A percentile compares a stretch with the other conserved stretches of the same genome.
These are phyloP conservation scores for Beta macrorhiza DNA, from an alignment of 179 eudicot genomes.

Conservation along the genomic window DNA sequence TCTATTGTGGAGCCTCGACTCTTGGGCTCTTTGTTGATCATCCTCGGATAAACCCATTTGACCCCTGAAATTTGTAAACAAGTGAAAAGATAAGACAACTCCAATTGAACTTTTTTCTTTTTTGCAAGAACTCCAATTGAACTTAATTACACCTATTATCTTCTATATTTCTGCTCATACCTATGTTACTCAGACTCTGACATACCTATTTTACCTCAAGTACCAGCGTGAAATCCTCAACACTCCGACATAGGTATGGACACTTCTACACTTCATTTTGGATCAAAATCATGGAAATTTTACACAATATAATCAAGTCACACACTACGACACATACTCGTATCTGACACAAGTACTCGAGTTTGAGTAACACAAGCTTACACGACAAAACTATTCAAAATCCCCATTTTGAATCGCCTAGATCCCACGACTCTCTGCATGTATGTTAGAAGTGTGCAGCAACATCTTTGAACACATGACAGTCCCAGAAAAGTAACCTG, in stretches of 20 bases:
- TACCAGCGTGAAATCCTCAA: no score
- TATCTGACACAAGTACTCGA: no score
- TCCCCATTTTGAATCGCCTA: background rate
- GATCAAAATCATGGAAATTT: no score
- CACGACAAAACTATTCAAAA: background rate
- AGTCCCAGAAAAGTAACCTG: background rate
- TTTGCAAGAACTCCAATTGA: background rate
- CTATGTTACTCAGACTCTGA: no score
- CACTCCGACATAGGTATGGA: no score
- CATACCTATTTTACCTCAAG: no score
- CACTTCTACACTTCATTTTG: no score
- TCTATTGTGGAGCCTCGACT: conserved; percentile 50
- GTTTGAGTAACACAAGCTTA: background rate
- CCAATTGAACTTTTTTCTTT: no score
- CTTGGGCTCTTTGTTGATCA: conserved; percentile 71
- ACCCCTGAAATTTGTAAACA: conserved; percentile 55
- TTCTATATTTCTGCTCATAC: background rate
- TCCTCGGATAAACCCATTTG: conserved; percentile 96
- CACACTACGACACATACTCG: no score
- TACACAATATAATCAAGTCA: no score
- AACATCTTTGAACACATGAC: background rate
- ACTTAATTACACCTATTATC: background rate
- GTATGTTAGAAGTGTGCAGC: background rate
- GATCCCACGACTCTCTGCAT: background rate
- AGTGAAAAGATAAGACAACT: conserved; percentile 1